Conservation (phyloP, 768 basidiomycete genomes). For the Boletus rufocinnamomeus region DNA sequence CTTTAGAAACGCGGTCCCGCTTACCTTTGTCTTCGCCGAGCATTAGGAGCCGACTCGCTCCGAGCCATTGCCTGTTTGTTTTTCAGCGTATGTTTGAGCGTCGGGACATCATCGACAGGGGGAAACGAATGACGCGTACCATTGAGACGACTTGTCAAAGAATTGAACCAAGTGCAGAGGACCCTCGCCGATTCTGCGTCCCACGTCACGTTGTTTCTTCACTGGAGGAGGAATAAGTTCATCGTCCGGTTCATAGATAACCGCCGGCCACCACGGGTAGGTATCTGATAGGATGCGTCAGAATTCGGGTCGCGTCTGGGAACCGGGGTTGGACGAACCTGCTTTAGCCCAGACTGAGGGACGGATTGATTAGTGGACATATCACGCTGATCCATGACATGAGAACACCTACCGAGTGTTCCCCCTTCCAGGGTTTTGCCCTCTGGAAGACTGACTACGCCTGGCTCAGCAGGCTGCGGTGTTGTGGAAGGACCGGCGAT, state of each 20-base stretch:
- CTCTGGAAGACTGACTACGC: constrained; percentile 36
- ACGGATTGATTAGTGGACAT: neutral
- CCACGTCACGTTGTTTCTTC: constrained; percentile 31
- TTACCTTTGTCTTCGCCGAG: constrained; percentile 73
- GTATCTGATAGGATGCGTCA: constrained; percentile 48
- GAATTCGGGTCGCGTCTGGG: neutral
- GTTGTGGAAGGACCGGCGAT: constrained; percentile 9
- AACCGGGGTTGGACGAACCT: constrained; percentile 40
- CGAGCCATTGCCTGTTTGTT: constrained; percentile 60
- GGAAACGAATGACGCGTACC: constrained; percentile 42
- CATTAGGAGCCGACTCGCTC: constrained; percentile 53
- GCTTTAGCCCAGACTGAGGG: constrained; percentile 81
- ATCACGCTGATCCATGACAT: neutral
- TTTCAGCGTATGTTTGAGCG: constrained; percentile 1
- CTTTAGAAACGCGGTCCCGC: constrained; percentile 18
- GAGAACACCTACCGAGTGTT: constrained; percentile 57
- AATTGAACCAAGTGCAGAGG: constrained; percentile 73
- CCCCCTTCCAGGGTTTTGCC: constrained; percentile 50
- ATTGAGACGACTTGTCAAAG: constrained; percentile 67
- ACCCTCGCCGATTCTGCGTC: constrained; percentile 40
- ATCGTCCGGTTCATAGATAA: constrained; percentile 67
- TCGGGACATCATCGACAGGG: neutral
- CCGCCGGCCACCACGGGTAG: constrained; percentile 89
- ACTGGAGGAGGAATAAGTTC: constrained; percentile 50
- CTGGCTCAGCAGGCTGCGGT: constrained; percentile 29